phyloP scores from a whole-genome alignment of 2,329 filamentous ascomycete genomes.

The Lachnellula willkommii region DNA sequence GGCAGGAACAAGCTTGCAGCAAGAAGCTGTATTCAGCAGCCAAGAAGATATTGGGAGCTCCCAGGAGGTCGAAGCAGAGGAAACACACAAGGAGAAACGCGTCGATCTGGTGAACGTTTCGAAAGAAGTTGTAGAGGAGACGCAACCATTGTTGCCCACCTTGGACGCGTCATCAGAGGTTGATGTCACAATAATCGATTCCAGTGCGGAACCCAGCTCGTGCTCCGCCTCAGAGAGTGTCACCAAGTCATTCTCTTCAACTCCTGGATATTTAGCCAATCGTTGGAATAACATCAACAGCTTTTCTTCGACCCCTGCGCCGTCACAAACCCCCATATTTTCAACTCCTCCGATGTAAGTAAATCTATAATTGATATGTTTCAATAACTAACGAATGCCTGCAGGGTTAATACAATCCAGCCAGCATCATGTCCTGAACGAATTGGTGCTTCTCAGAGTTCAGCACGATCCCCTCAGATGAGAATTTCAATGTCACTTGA shows the following conservation, averaged over 20 bases:
- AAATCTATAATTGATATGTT: neutral
- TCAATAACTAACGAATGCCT: constrained; percentile 2
- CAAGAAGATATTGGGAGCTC: constrained; percentile 10
- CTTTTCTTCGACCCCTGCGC: constrained; percentile 47
- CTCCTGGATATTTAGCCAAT: constrained; percentile 39
- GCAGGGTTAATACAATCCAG: constrained; percentile 20
- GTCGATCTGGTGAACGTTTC: neutral
- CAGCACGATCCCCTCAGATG: constrained; percentile 38
- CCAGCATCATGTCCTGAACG: constrained; percentile 30
- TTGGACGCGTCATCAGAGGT: neutral
- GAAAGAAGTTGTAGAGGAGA: constrained; percentile 3
- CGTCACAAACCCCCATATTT: constrained; percentile 29
- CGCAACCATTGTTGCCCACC: neutral
- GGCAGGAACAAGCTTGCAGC: constrained; percentile 9
- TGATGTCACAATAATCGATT: neutral
- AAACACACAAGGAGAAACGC: neutral
- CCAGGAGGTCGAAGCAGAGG: neutral
- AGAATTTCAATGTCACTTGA: constrained; percentile 80
- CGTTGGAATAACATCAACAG: constrained; percentile 48
- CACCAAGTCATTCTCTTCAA: constrained; percentile 28
- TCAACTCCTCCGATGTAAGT: constrained; percentile 42
- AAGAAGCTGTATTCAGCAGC: constrained; percentile 6
- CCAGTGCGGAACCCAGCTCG: constrained; percentile 7
- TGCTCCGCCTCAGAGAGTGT: constrained; percentile 15
- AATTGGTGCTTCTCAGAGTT: constrained; percentile 15